Conservation (phyloP, 176 grass and related monocot genomes). For the Hordeum marinum region DNA sequence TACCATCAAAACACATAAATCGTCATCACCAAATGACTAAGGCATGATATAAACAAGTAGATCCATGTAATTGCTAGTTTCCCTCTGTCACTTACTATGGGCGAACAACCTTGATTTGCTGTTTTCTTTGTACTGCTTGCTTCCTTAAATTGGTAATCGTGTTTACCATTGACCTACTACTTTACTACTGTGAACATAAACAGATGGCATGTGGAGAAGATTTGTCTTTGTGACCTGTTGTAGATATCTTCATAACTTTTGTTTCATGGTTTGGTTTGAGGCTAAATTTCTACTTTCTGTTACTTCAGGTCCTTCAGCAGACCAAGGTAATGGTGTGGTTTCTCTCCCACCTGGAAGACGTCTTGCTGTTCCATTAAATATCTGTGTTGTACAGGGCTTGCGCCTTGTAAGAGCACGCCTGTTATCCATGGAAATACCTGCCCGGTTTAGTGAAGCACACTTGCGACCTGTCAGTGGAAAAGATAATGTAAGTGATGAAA, state of each 20-base stretch:
- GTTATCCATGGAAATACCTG: conserved; percentile 96
- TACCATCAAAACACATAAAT: not conserved
- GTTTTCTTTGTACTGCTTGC: not conserved
- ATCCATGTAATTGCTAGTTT: not conserved
- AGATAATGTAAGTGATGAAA: conserved; percentile 33
- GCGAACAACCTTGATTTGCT: not conserved
- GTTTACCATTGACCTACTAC: not conserved
- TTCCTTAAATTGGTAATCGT: conserved; percentile 23
- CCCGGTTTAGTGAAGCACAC: conserved; percentile 48
- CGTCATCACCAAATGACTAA: not conserved
- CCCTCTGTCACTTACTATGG: not conserved
- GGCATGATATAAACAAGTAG: not conserved
- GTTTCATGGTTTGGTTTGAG: not conserved
- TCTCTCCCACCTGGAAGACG: conserved; percentile 80
- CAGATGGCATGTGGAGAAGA: not conserved
- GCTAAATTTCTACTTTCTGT: conserved; percentile 21
- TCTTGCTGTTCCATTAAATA: conserved; percentile 82
- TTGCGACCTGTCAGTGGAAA: conserved; percentile 27
- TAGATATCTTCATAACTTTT: not conserved
- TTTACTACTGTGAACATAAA: not conserved
- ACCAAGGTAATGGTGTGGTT: conserved; percentile 22
- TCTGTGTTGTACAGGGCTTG: conserved; percentile 86
- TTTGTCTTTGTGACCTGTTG: not conserved
- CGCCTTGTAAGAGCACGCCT: conserved; percentile 83
- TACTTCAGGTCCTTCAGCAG: conserved; percentile 51